Conservation (phyloP, 163 green algal species). For the Coccomyxa subellipsoidea region DNA sequence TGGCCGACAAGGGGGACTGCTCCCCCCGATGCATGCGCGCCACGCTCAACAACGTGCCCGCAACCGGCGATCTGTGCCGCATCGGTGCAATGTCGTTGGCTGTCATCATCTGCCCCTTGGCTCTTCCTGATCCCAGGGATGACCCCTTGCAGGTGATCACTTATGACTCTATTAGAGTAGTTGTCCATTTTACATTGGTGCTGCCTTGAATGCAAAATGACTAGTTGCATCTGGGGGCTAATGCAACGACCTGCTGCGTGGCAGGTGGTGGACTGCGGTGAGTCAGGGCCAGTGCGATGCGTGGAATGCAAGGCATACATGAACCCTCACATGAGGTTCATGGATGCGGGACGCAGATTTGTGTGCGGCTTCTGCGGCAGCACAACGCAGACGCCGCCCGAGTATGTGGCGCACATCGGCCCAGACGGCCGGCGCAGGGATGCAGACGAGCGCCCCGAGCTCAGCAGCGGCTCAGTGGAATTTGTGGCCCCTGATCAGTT, state of each 20-base stretch:
- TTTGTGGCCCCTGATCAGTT: slow-evolving; percentile 75
- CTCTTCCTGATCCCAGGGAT: slow-evolving; percentile 65
- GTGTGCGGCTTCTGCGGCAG: slow-evolving; percentile 88
- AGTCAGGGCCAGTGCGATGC: slow-evolving; percentile 84
- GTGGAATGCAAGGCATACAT: slow-evolving; percentile 93
- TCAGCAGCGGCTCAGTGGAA: slow-evolving; percentile 74
- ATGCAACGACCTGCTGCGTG: neutral
- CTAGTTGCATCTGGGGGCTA: neutral
- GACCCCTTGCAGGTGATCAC: slow-evolving; percentile 65
- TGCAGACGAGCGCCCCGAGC: slow-evolving; percentile 81
- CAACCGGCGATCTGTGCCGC: slow-evolving; percentile 62
- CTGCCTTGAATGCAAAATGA: neutral
- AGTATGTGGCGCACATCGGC: slow-evolving; percentile 73
- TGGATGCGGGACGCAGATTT: slow-evolving; percentile 67
- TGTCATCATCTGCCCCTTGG: slow-evolving; percentile 77
- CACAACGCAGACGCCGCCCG: slow-evolving; percentile 57
- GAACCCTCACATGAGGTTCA: slow-evolving; percentile 88
- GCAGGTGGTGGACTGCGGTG: slow-evolving; percentile 80
- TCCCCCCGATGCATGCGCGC: slow-evolving; percentile 74
- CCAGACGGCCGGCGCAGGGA: slow-evolving; percentile 71
- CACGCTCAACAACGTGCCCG: slow-evolving; percentile 78
- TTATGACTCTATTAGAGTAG: too few species aligned
- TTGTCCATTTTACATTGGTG: too few species aligned
- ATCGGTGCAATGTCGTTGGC: slow-evolving; percentile 77
- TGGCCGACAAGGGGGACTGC: slow-evolving; percentile 69